These are phyloP conservation scores for Stephania cephalantha DNA, from an alignment of 164 flowering plant species.

Conservation along the genomic window DNA sequence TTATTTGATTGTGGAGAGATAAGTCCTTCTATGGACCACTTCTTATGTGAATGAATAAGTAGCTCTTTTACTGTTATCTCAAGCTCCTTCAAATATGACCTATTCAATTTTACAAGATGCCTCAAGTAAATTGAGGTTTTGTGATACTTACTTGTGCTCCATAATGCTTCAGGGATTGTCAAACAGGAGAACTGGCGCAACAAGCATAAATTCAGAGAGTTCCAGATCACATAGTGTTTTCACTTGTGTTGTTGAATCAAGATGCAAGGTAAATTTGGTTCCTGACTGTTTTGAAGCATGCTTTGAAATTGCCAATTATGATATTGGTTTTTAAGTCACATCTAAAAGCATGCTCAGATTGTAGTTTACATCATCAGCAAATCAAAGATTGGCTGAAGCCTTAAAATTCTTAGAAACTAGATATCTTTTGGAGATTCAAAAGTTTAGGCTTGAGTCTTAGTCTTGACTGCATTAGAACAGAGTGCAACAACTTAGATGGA, in stretches of 20 bases:
- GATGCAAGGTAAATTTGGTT: slow-evolving; percentile 62
- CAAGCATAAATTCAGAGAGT: slow-evolving; percentile 91
- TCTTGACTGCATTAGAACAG: no score
- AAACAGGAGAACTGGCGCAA: slow-evolving; percentile 82
- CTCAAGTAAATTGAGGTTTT: not conserved
- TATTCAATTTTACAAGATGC: not conserved
- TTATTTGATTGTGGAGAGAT: not conserved
- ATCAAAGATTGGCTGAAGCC: not conserved
- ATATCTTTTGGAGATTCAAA: no score
- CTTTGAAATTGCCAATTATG: not conserved
- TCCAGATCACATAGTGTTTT: slow-evolving; percentile 98
- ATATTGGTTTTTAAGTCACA: not conserved
- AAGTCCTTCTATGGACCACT: not conserved
- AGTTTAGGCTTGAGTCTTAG: no score
- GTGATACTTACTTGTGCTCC: not conserved
- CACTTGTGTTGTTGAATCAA: slow-evolving; percentile 91
- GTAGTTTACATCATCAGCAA: no score
- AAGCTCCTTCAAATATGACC: not conserved
- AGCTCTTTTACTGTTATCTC: not conserved
- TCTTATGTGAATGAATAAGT: not conserved
- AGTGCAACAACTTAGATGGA: no score
- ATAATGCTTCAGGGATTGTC: slow-evolving; percentile 64
- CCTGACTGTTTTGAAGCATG: not conserved
- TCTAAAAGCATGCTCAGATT: not conserved
- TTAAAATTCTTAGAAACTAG: no score